Evolutionary conservation across 2,329 filamentous ascomycete species (phyloP), one percentile per base, ranked within the genome.

Genomic region (Talaromyces sp.): DNA sequence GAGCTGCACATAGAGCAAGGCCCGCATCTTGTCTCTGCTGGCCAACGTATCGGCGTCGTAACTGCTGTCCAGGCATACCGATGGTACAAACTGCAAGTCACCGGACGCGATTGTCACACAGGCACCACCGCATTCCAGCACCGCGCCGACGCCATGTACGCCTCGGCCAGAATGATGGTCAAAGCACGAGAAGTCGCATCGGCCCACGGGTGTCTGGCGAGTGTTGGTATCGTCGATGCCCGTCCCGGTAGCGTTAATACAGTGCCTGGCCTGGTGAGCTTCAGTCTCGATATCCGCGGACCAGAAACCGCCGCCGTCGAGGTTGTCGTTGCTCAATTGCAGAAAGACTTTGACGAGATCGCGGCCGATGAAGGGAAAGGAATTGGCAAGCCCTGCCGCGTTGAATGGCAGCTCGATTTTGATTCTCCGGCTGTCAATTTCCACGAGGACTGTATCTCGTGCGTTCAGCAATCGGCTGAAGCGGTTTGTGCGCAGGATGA

Each of bases 1-100:
- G 90, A 93, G 72, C 80, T 95, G 10, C 90, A 95, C 69, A 93
- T 93, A 58, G 91, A 96, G 71, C 91, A 96, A 71, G 90, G 90
- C 0, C 89, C 90, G 0, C 84, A 91, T 35, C 81, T 96, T 0
- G 86, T 93, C 68, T 81, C 81, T 17, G 80, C 82, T 29, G 76
- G 80, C 27, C 81, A 86, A 64, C 86, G 86, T 58, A 82, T 93
- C 56, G 87, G 88, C 24, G 82, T 90, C 7, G 89, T 93, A 4
- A 82, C 83, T 32, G 89, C 88, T 2, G 89, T 89, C 1, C 89
- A 92, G 70, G 87, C 87, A 5, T 91, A 90, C 72, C 84, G 85
- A 61, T 92, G 89, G 89, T 86, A 86, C 71, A 88, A 84, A 0
- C 73, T 92, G 41, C 84, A 83, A 6, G 81, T 92, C 2, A 78